Evolutionary conservation across 2,329 filamentous ascomycete species (phyloP).

Genomic region (Tolypocladium album): DNA sequence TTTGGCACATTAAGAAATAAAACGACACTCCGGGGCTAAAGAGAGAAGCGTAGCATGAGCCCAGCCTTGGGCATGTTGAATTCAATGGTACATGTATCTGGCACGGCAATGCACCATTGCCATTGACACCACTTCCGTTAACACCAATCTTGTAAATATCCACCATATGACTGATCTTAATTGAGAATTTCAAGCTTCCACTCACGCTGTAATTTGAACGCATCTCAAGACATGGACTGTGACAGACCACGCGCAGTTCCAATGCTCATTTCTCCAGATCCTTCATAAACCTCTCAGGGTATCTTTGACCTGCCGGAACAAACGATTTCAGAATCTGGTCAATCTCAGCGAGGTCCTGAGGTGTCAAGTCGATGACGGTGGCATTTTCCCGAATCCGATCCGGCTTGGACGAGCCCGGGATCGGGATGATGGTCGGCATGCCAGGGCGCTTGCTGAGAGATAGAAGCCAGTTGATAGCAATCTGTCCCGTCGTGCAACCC

Average conservation of each 20-base stretch:
- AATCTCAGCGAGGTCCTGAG: conserved; percentile 39
- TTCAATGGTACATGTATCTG: too few species aligned
- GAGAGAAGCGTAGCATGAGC: too few species aligned
- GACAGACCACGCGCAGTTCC: neutral
- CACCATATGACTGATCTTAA: too few species aligned
- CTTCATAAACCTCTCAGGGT: conserved; percentile 19
- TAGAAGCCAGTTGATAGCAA: conserved; percentile 55
- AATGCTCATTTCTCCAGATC: neutral
- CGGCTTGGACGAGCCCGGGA: conserved; percentile 51
- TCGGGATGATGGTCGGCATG: conserved; percentile 50
- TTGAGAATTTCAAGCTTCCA: too few species aligned
- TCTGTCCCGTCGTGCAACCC: conserved; percentile 48
- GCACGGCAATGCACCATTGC: too few species aligned
- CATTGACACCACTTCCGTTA: too few species aligned
- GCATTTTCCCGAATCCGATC: conserved; percentile 51
- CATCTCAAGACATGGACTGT: neutral
- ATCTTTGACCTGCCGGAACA: conserved; percentile 36
- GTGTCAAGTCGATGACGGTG: conserved; percentile 34
- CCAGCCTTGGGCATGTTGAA: too few species aligned
- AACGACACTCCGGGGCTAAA: too few species aligned
- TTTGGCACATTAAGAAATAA: too few species aligned
- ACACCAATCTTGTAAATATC: too few species aligned
- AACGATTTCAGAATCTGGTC: conserved; percentile 37
- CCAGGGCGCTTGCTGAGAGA: conserved; percentile 37
- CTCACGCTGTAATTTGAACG: too few species aligned